These are phyloP conservation scores for Lasiodiplodia theobromae DNA, from an alignment of 2,329 filamentous ascomycete genomes.

Conservation along the genomic window DNA sequence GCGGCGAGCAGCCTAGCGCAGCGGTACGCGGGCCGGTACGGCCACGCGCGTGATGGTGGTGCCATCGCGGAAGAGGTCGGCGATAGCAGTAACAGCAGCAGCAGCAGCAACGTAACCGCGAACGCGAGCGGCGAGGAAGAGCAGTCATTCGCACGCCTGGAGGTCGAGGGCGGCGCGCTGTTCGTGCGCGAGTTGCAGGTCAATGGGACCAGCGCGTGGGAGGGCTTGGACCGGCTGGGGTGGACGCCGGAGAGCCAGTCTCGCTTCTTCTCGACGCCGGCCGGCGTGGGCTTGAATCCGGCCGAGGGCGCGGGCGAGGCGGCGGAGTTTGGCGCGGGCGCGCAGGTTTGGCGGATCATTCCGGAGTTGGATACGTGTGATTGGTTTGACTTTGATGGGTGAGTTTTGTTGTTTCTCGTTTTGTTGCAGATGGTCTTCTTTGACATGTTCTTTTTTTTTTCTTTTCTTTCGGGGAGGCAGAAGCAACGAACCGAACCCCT, in stretches of 20 bases:
- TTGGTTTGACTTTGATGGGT: conserved; percentile 45
- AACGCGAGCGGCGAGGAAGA: neutral
- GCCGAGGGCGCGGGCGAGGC: conserved; percentile 34
- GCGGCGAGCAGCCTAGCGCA: conserved; percentile 31
- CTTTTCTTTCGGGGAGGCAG: too few relatives aligned
- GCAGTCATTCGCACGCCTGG: conserved; percentile 35
- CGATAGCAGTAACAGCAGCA: neutral
- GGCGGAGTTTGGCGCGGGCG: conserved; percentile 30
- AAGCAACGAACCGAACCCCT: neutral
- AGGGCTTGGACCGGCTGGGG: conserved; percentile 39
- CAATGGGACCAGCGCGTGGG: conserved; percentile 40
- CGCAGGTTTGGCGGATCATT: conserved; percentile 40
- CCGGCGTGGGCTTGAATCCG: conserved; percentile 39
- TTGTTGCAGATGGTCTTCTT: neutral
- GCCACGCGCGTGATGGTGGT: conserved; percentile 33
- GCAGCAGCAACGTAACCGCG: neutral
- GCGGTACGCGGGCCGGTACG: conserved; percentile 38
- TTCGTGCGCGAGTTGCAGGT: conserved; percentile 40
- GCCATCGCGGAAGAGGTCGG: conserved; percentile 34
- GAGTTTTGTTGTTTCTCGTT: conserved; percentile 11
- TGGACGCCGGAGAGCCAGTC: conserved; percentile 36
- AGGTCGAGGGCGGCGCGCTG: conserved; percentile 38
- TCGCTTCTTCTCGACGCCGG: conserved; percentile 36
- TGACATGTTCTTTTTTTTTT: too few relatives aligned
- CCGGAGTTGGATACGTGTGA: conserved; percentile 39